Evolutionary conservation across 306 rosid species (phyloP), one percentile per base, ranked within the genome.

Genomic region (Cyamopsis tetragonoloba): DNA sequence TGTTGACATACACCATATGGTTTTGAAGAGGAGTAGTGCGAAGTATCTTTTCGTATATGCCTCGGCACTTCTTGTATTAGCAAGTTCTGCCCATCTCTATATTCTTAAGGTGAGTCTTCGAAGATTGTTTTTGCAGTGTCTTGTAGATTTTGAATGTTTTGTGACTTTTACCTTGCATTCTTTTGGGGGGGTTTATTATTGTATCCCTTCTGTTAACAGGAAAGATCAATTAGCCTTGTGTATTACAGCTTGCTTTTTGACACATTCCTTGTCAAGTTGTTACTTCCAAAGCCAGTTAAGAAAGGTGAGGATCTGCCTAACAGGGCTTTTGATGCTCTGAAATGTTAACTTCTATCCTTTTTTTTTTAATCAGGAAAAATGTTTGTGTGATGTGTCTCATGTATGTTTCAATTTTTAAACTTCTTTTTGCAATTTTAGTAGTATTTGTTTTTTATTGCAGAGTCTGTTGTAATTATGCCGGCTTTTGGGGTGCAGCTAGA

Each of bases 401-500:
- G 56, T 22, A 10, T 78, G 32, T 38, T 37, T 17, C 63, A 24
- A 15, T 58, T 71, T 32, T 39, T 8, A 31, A 58, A 68, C 32
- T 35, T 9, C 22, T 39, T 15, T 56, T 61, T 15, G 58, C 50
- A 50, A 62, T 18, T 50, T 75, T 56, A 48, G 56, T 27, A 12
- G 42, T 53, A 59, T 44, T 60, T 15, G 31, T 37, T 15, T 58
- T 77, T 65, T 34, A 56, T 41, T 54, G 73, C 91, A 92, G 96
- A 92, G 79, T 86, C 91, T 32, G 88, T 92, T 28, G 70, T 92
- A 51, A 78, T 92, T 76, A 82, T 92, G 86, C 96, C 98, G 9
- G 89, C 92, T 73, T 89, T 92, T 57, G 98, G 98, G 57, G 91
- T 92, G 65, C 96, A 92, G 75, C 93, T 92, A 59, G 95, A 92